A percentile compares a stretch with the other conserved stretches of the same genome.
Evolutionary conservation across 495 filamentous ascomycete species (phyloP).

Genomic region (Gamarada debralockiae): DNA sequence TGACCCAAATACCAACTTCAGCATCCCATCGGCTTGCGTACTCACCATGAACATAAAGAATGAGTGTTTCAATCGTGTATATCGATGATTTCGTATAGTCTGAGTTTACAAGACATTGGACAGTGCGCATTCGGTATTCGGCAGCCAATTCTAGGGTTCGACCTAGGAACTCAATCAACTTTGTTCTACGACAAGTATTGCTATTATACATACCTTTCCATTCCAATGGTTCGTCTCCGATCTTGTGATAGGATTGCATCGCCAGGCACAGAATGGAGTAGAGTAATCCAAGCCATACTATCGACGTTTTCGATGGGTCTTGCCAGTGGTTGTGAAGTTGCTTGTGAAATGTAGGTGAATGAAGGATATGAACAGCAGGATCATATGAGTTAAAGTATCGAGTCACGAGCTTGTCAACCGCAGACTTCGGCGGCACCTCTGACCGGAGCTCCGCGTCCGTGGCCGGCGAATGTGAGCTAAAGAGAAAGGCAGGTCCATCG

Average conservation of each 20-base stretch:
- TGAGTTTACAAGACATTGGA: conserved; percentile 80
- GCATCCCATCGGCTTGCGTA: conserved; percentile 73
- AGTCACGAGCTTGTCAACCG: conserved; percentile 76
- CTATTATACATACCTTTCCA: conserved; percentile 45
- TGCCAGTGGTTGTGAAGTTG: conserved; percentile 88
- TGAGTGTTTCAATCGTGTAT: conserved; percentile 84
- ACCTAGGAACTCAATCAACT: conserved; percentile 24
- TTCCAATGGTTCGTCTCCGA: conserved; percentile 89
- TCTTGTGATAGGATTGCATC: conserved; percentile 84
- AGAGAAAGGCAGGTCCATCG: conserved; percentile 67
- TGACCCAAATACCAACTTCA: conserved; percentile 78
- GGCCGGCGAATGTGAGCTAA: conserved; percentile 63
- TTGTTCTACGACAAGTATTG: neutral
- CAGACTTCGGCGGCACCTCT: conserved; percentile 73
- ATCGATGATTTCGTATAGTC: conserved; percentile 86
- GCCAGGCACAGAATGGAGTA: conserved; percentile 87
- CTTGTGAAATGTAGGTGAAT: conserved; percentile 80
- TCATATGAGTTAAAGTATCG: conserved; percentile 61
- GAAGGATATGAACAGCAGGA: conserved; percentile 65
- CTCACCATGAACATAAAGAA: conserved; percentile 82
- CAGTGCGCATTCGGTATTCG: conserved; percentile 75
- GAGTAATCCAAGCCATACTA: conserved; percentile 87
- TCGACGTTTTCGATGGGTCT: conserved; percentile 70
- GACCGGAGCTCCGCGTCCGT: conserved; percentile 72
- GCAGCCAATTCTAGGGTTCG: conserved; percentile 71